Conservation (phyloP, 352 stramenopile species). For the Globisporangium okanoganense region DNA sequence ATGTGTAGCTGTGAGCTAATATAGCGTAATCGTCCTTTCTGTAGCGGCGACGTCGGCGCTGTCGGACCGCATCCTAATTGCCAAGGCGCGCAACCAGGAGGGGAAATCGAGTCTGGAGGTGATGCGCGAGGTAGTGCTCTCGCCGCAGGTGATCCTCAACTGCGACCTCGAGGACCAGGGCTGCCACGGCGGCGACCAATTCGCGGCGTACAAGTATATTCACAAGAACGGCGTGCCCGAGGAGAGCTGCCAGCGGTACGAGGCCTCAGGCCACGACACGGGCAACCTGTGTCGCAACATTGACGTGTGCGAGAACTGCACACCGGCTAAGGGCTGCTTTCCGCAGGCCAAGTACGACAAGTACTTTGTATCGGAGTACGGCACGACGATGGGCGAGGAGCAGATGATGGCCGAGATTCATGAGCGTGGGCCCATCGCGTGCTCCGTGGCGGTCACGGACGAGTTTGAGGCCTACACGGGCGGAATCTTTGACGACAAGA, state of each 20-base stretch:
- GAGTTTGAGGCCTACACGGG: slow-evolving; percentile 91
- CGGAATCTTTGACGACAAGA: slow-evolving; percentile 93
- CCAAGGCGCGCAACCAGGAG: slow-evolving; percentile 53
- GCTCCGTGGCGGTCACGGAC: slow-evolving; percentile 90
- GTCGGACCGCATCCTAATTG: slow-evolving; percentile 83
- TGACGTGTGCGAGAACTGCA: slow-evolving; percentile 94
- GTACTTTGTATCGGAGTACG: slow-evolving; percentile 95
- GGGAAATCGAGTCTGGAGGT: slow-evolving; percentile 60
- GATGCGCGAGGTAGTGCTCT: slow-evolving; percentile 75
- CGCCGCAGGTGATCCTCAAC: slow-evolving; percentile 86
- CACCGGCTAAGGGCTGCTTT: slow-evolving; percentile 75
- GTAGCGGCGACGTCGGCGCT: slow-evolving; percentile 80
- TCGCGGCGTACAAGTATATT: slow-evolving; percentile 91
- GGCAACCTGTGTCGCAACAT: slow-evolving; percentile 80
- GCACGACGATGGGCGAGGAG: slow-evolving; percentile 84
- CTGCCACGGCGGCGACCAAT: slow-evolving; percentile 92
- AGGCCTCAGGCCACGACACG: slow-evolving; percentile 89
- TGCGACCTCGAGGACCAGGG: slow-evolving; percentile 82
- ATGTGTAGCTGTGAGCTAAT: not conserved
- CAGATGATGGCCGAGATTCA: slow-evolving; percentile 98
- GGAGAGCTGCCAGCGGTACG: slow-evolving; percentile 94
- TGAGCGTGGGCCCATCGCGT: slow-evolving; percentile 92
- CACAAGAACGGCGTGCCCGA: slow-evolving; percentile 91
- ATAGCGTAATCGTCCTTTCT: too few relatives aligned
- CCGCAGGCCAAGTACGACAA: slow-evolving; percentile 92